Evolutionary conservation across 805 yeast genomes (phyloP).

Genomic region (Candida broadrunensis): DNA sequence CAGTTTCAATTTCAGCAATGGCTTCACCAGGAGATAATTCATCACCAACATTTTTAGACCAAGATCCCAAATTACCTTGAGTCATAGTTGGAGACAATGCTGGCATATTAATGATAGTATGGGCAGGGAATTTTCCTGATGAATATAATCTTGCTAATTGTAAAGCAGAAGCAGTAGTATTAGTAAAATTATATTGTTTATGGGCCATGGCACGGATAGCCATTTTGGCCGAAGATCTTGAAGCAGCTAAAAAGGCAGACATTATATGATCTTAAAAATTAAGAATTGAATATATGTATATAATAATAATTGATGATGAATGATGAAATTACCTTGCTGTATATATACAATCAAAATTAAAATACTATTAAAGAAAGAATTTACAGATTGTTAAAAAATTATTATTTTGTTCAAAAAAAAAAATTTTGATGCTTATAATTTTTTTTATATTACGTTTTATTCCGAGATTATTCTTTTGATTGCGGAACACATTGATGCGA

Average conservation of each 20-base stretch:
- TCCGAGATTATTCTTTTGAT: background rate
- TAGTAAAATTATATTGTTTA: background rate
- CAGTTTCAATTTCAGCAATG: conserved; percentile 96
- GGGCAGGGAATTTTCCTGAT: conserved; percentile 64
- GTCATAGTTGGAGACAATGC: conserved; percentile 99
- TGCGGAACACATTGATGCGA: background rate
- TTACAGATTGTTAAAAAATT: too few relatives aligned
- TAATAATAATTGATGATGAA: too few relatives aligned
- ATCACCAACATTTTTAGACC: conserved; percentile 92
- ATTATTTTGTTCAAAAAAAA: too few relatives aligned
- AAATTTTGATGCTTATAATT: too few relatives aligned
- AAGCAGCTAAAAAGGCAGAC: conserved; percentile 37
- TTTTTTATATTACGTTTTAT: too few relatives aligned
- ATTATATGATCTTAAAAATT: too few relatives aligned
- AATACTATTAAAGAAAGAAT: too few relatives aligned
- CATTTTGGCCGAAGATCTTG: conserved; percentile 18
- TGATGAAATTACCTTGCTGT: too few relatives aligned
- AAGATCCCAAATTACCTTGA: conserved; percentile 84
- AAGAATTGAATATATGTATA: background rate
- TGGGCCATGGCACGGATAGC: conserved; percentile 18
- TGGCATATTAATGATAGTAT: conserved; percentile 93
- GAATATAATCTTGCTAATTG: conserved; percentile 41
- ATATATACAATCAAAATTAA: too few relatives aligned
- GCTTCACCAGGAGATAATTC: conserved; percentile 87
- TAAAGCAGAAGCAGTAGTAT: conserved; percentile 9